phyloP scores from a whole-genome alignment of 108 stramenopile species.

The Phaeodactylum tricornutum region DNA sequence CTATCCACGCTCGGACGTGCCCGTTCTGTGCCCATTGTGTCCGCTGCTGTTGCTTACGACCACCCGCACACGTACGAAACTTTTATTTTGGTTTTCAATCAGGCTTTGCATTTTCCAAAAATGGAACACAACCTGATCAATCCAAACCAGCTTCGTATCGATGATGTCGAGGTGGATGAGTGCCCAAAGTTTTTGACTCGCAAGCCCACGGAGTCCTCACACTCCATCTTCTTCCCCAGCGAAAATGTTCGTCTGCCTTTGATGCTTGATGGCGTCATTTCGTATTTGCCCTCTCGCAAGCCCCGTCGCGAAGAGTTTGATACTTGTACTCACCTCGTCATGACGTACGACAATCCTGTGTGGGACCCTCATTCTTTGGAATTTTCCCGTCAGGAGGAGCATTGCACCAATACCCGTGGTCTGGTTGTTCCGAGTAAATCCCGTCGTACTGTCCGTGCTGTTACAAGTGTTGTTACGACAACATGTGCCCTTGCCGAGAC shows the following conservation, averaged over 20 bases:
- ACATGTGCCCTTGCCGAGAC: too few relatives aligned
- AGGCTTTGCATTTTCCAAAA: constrained; percentile 19
- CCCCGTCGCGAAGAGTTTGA: neutral
- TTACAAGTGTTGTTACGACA: too few relatives aligned
- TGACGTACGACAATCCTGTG: neutral
- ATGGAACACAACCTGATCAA: constrained; percentile 17
- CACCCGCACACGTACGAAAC: constrained; percentile 11
- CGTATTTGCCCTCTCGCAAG: too few relatives aligned
- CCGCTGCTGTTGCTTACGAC: constrained; percentile 20
- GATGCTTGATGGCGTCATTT: too few relatives aligned
- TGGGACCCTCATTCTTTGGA: neutral
- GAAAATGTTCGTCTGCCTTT: too few relatives aligned
- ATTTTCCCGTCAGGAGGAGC: neutral
- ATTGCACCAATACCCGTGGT: neutral
- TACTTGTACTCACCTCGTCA: neutral
- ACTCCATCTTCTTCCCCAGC: too few relatives aligned
- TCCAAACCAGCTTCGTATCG: constrained; percentile 25
- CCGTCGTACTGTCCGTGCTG: too few relatives aligned
- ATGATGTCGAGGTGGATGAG: constrained; percentile 19
- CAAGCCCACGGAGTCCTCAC: too few relatives aligned
- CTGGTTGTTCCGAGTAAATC: too few relatives aligned
- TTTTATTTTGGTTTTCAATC: constrained; percentile 17
- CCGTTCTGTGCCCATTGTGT: constrained; percentile 16
- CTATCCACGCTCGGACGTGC: neutral
- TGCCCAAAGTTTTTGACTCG: constrained; percentile 4